Evolutionary conservation across 768 basidiomycete genomes (phyloP).

Genomic region (Hericium coralloides): DNA sequence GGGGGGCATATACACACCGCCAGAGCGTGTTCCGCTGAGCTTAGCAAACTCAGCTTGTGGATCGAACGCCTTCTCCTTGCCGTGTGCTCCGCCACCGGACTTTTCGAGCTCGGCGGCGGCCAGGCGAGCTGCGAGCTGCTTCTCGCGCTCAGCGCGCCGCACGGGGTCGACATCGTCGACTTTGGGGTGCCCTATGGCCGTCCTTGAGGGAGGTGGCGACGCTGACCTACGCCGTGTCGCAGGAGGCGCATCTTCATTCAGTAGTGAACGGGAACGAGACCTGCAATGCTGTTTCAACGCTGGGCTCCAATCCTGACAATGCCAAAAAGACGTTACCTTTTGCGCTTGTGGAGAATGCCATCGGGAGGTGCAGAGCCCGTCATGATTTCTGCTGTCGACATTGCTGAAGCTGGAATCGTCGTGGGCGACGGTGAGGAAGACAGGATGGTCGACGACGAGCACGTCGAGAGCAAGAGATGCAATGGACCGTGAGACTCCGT

Average conservation of each 20-base stretch:
- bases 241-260: conserved; percentile 27
- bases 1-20: conserved; percentile 96
- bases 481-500: not conserved
- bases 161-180: conserved; percentile 71
- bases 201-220: conserved; percentile 24
- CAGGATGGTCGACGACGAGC: not conserved
- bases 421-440: not conserved
- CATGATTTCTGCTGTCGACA: conserved; percentile 4
- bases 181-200: conserved; percentile 32
- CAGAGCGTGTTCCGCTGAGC: conserved; percentile 70
- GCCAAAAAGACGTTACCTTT: conserved; percentile 3
- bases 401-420: not conserved
- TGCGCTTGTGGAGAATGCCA: conserved; percentile 7
- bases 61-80: conserved; percentile 44
- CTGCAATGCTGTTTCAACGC: conserved; percentile 10
- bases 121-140: conserved; percentile 63
- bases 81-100: conserved; percentile 26
- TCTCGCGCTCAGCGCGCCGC: conserved; percentile 68
- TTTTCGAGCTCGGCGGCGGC: conserved; percentile 64
- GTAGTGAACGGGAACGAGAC: conserved; percentile 23
- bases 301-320: not conserved
- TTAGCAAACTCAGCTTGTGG: conserved; percentile 87
- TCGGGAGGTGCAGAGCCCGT: conserved; percentile 1
- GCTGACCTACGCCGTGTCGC: conserved; percentile 32
- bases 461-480: not conserved